These are phyloP conservation scores for Trichoderma sp. DNA, from an alignment of 2,329 filamentous ascomycete genomes.

Conservation along the genomic window DNA sequence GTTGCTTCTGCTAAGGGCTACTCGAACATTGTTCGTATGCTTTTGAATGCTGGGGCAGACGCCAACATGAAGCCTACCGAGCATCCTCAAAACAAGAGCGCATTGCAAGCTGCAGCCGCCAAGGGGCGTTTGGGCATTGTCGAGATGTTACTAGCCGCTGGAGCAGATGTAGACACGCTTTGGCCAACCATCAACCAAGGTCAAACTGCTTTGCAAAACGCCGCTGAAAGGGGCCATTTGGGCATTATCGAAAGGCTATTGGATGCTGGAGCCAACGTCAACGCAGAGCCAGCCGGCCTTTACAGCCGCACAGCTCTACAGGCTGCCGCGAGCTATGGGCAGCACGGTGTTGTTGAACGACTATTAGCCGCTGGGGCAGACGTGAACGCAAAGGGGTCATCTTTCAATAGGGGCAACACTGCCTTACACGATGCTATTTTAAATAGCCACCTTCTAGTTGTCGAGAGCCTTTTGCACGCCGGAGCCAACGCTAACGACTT, in stretches of 20 bases:
- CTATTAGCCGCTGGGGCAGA: neutral
- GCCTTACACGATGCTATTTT: slow-evolving; percentile 21
- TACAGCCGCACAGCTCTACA: neutral
- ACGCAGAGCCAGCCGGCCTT: neutral
- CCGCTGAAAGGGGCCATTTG: slow-evolving; percentile 4
- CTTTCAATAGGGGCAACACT: neutral
- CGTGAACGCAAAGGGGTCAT: too few species aligned
- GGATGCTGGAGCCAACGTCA: neutral
- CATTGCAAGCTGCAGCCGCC: neutral
- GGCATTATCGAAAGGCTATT: neutral
- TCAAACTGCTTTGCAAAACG: slow-evolving; percentile 16
- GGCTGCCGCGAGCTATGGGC: neutral
- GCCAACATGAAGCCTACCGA: too few species aligned
- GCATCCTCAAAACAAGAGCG: neutral
- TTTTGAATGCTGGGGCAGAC: neutral
- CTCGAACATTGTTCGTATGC: neutral
- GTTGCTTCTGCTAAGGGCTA: slow-evolving; percentile 16
- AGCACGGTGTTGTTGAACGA: neutral
- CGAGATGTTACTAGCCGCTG: slow-evolving; percentile 4
- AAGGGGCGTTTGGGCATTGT: neutral
- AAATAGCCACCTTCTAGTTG: slow-evolving; percentile 7
- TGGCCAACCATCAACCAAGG: neutral
- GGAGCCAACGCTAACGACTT: neutral
- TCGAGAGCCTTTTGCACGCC: neutral
- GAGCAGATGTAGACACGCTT: neutral